Base-by-base conservation (phyloP, 345 rosid species). In the Schrenkiella parvula region DNA sequence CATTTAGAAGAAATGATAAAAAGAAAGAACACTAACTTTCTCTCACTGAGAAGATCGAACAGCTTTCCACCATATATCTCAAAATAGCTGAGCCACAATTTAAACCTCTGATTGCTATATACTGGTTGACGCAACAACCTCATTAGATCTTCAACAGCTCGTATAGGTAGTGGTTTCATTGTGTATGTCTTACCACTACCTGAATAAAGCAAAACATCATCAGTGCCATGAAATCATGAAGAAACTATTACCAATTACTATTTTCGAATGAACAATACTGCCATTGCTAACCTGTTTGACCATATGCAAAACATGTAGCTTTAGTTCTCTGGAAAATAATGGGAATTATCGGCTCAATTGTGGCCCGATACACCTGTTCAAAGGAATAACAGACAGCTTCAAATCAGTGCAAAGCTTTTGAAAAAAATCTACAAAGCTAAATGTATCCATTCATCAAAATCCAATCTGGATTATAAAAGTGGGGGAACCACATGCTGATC, bases 291-390 rank as follows among this genome's bases (percentile, higher is more conserved):
- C 99, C 99, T 90, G 99, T 95, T 82, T 95, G 99, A 67, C 98
- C 99, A 85, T 92, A 95, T 32, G 99, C 99, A 85, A 95, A 95
- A 83, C 99, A 95, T n/a, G 99, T 95, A 60, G 99, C 99, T 82
- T 95, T 95, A 63, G 97, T 95, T 79, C 96, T 85, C 77, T 90
- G 92, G 81, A 95, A 95, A 70, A 95, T 91, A 60, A 63, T 86
- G 37, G 99, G 99, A 66, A 95, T 90, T 60, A 95, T 92, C 41
- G 99, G 99, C 81, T 90, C 92, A 57, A 95, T 93, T 22, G 99
- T 95, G 50, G 68, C 92, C 68, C 85, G 85, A 76, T 92, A 92
- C 43, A 95, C 93, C 98, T 95, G 82, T 76, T 38, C 26, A 76
- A 64, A 52, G 60, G 22, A 76, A 12, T 9, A 64, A 21, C 43